phyloP scores from a whole-genome alignment of 2,329 filamentous ascomycete genomes.

The Trichoderma koningii region DNA sequence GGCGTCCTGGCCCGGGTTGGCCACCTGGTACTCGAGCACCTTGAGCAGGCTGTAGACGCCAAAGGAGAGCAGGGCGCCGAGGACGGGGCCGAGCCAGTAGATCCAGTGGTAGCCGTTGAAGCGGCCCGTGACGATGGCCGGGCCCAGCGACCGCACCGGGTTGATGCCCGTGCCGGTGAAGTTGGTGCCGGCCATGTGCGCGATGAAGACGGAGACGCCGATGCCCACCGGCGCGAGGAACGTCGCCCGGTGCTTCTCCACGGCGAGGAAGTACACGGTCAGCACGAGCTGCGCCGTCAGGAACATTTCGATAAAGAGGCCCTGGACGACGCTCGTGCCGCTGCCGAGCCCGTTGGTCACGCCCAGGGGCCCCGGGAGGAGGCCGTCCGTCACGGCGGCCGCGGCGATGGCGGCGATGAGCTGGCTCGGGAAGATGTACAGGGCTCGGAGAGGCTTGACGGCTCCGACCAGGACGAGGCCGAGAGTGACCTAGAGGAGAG shows the following conservation, averaged over 20 bases:
- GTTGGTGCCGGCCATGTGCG: slow-evolving; percentile 48
- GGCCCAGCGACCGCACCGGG: slow-evolving; percentile 54
- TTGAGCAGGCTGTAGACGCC: slow-evolving; percentile 55
- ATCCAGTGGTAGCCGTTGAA: slow-evolving; percentile 56
- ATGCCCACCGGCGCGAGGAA: slow-evolving; percentile 72
- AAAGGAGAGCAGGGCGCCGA: slow-evolving; percentile 52
- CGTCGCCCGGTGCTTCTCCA: slow-evolving; percentile 73
- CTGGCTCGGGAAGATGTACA: slow-evolving; percentile 58
- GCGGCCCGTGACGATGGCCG: slow-evolving; percentile 45
- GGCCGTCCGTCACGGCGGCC: slow-evolving; percentile 56
- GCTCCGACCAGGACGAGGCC: slow-evolving; percentile 60
- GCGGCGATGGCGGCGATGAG: slow-evolving; percentile 61
- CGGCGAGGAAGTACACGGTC: slow-evolving; percentile 68
- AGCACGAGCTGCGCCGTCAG: slow-evolving; percentile 65
- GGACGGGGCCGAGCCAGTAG: slow-evolving; percentile 57
- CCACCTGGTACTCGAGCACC: slow-evolving; percentile 53
- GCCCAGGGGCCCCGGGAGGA: slow-evolving; percentile 58
- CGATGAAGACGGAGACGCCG: slow-evolving; percentile 69
- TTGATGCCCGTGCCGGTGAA: slow-evolving; percentile 54
- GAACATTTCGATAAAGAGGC: slow-evolving; percentile 68
- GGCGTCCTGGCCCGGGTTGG: slow-evolving; percentile 53
- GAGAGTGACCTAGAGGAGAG: slow-evolving; percentile 48
- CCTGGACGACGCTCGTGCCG: slow-evolving; percentile 55
- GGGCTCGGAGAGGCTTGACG: slow-evolving; percentile 53
- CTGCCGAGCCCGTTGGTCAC: slow-evolving; percentile 58